phyloP scores from a whole-genome alignment of 805 yeast species.

The Hanseniaspora valbyensis region DNA sequence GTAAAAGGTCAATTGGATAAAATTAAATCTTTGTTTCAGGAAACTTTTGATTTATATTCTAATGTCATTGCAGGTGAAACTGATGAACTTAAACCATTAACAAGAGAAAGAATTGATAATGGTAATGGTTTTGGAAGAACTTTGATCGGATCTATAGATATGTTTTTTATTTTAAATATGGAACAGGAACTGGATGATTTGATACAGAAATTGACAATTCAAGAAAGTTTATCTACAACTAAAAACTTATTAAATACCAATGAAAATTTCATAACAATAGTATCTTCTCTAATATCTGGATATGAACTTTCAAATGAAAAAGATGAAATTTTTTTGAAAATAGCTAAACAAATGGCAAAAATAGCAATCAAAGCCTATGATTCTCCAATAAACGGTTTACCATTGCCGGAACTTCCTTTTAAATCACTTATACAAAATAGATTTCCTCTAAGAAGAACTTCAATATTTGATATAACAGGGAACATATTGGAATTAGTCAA shows the following conservation, averaged over 20 bases:
- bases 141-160: slow-evolving; percentile 42
- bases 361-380: slow-evolving; percentile 45
- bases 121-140: slow-evolving; percentile 44
- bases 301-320: slow-evolving; percentile 37
- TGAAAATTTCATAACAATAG: slow-evolving; percentile 41
- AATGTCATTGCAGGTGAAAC: slow-evolving; percentile 34
- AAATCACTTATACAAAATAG: slow-evolving; percentile 29
- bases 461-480: slow-evolving; percentile 40
- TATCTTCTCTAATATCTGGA: slow-evolving; percentile 45
- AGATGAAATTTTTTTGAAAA: slow-evolving; percentile 27
- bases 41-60: slow-evolving; percentile 38
- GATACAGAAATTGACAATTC: slow-evolving; percentile 27
- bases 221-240: slow-evolving; percentile 33
- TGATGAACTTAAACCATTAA: slow-evolving; percentile 37
- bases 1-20: slow-evolving; percentile 23
- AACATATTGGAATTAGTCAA: slow-evolving; percentile 43
- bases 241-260: slow-evolving; percentile 37
- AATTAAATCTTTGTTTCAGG: slow-evolving; percentile 31
- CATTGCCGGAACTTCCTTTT: slow-evolving; percentile 38
- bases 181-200: slow-evolving; percentile 33
- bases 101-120: slow-evolving; percentile 29
- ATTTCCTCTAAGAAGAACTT: slow-evolving; percentile 30
- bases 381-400: slow-evolving; percentile 44
- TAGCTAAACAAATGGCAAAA: slow-evolving; percentile 39
- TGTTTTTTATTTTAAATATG: slow-evolving; percentile 38